A percentile compares a stretch with the other conserved stretches of the same genome.
phyloP scores from a whole-genome alignment of 805 yeast genomes.

The Ogataea paradorogensis region DNA sequence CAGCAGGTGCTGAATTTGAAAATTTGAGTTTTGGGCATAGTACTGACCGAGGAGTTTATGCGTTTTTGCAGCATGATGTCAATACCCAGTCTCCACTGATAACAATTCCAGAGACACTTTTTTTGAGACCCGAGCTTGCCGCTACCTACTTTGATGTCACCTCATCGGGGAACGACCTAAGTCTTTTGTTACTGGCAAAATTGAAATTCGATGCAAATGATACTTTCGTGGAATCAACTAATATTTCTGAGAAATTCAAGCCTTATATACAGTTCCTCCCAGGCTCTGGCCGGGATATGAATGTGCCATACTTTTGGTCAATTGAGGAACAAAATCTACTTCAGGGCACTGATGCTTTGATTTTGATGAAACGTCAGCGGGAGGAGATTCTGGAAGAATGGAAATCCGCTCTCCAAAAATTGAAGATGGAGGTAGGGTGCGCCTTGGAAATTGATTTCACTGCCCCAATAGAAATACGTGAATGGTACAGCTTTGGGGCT shows the following conservation, averaged over 20 bases:
- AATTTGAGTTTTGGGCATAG: conserved; percentile 33
- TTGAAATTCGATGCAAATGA: conserved; percentile 36
- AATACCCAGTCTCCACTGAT: conserved; percentile 26
- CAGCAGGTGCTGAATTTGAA: conserved; percentile 39
- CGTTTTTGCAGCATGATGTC: conserved; percentile 23
- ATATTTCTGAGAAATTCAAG: conserved; percentile 28
- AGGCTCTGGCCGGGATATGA: conserved; percentile 35
- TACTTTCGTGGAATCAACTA: conserved; percentile 14
- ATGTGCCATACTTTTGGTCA: conserved; percentile 70
- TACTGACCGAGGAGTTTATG: conserved; percentile 35
- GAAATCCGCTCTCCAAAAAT: conserved; percentile 32
- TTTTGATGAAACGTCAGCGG: conserved; percentile 48
- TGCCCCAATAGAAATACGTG: conserved; percentile 4
- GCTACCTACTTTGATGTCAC: conserved; percentile 24
- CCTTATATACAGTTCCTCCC: conserved; percentile 55
- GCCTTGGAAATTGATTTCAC: conserved; percentile 20
- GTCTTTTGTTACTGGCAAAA: conserved; percentile 41
- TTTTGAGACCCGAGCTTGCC: conserved; percentile 39
- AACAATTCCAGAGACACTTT: conserved; percentile 36
- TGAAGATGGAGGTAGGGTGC: conserved; percentile 16
- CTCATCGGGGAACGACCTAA: conserved; percentile 30
- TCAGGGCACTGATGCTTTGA: conserved; percentile 68
- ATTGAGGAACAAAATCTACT: conserved; percentile 47
- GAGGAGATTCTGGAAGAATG: conserved; percentile 56
- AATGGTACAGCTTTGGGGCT: conserved; percentile 65